Evolutionary conservation across 1,284 basidiomycete genomes (phyloP).

Genomic region (Mycosarcoma mackinlayi): DNA sequence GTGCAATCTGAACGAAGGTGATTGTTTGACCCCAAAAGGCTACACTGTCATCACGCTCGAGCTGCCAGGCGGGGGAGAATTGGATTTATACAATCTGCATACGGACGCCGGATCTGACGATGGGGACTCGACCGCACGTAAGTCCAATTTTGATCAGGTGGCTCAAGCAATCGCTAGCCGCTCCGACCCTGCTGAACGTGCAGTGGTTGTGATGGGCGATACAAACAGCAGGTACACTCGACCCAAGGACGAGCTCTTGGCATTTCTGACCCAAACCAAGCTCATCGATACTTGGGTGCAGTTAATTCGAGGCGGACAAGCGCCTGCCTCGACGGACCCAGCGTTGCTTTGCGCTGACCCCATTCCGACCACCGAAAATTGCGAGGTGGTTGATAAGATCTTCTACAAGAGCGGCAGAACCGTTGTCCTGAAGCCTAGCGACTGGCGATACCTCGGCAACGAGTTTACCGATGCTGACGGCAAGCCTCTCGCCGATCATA

Average conservation of each 20-base stretch:
- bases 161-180: constrained; percentile 20
- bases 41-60: constrained; percentile 22
- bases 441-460: constrained; percentile 18
- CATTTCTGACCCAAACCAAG: constrained; percentile 15
- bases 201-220: constrained; percentile 34
- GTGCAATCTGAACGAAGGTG: constrained; percentile 23
- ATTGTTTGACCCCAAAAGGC: constrained; percentile 29
- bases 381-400: constrained; percentile 28
- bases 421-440: constrained; percentile 9
- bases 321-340: constrained; percentile 17
- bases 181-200: constrained; percentile 12
- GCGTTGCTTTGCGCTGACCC: constrained; percentile 19
- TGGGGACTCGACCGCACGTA: constrained; percentile 20
- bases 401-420: constrained; percentile 18
- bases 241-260: constrained; percentile 12
- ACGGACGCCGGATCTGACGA: constrained; percentile 21
- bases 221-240: constrained; percentile 27
- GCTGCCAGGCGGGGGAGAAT: constrained; percentile 10
- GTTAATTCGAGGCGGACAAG: constrained; percentile 8
- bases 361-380: constrained; percentile 14
- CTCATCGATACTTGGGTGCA: constrained; percentile 25
- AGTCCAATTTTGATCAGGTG: constrained; percentile 20
- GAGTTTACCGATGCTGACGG: constrained; percentile 18
- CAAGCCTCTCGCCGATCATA: constrained; percentile 23
- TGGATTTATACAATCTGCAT: constrained; percentile 29